phyloP scores from a whole-genome alignment of 148 eudicot species.

The Arctostaphylos glauca region DNA sequence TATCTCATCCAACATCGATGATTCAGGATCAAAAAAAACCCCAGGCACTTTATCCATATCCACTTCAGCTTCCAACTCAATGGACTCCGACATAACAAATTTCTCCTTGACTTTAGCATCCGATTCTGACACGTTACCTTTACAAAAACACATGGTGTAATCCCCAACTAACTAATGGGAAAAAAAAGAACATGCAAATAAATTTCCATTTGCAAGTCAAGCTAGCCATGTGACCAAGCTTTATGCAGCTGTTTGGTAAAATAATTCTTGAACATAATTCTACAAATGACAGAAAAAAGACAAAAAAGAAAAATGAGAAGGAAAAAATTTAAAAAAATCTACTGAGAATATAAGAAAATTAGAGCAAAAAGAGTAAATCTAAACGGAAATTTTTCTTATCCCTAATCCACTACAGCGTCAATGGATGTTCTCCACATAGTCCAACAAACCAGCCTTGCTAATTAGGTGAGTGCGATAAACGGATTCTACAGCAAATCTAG shows the following conservation, averaged over 20 bases:
- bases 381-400: not conserved
- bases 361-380: not conserved
- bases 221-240: not conserved
- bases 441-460: conserved; percentile 4
- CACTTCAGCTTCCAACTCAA: conserved; percentile 38
- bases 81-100: conserved; percentile 19
- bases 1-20: conserved; percentile 68
- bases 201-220: not conserved
- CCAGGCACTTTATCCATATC: conserved; percentile 23
- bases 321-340: not conserved
- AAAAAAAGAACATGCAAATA: not conserved
- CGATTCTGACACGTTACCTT: conserved; percentile 32
- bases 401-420: not conserved
- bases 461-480: not conserved
- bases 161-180: not conserved
- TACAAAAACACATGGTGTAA: conserved; percentile 14
- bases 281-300: not conserved
- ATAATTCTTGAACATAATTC: not conserved
- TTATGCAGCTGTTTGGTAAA: conserved; percentile 9
- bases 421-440: not conserved
- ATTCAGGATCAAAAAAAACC: conserved; percentile 31
- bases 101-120: conserved; percentile 37
- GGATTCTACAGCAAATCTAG: not conserved
- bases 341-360: not conserved
- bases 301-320: not conserved